phyloP scores from a whole-genome alignment of 495 filamentous ascomycete genomes.

The Penicillium bovifimosum region DNA sequence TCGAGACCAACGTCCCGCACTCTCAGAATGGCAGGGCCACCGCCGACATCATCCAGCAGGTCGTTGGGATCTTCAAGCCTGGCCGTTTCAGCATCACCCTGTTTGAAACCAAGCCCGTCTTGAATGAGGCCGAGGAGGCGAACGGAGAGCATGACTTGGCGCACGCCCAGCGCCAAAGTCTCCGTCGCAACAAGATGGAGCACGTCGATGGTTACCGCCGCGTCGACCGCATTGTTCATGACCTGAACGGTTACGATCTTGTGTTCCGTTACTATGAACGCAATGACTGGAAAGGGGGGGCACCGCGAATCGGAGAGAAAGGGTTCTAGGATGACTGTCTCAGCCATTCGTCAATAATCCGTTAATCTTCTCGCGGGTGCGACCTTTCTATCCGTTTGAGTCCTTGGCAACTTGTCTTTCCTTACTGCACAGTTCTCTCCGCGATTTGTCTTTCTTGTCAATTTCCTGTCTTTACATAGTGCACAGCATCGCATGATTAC shows the following conservation, averaged over 20 bases:
- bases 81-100: constrained; percentile 95
- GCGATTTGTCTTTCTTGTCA: neutral
- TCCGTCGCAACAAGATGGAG: constrained; percentile 66
- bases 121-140: constrained; percentile 37
- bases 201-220: constrained; percentile 80
- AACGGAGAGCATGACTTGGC: constrained; percentile 34
- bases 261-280: constrained; percentile 96
- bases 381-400: constrained; percentile 16
- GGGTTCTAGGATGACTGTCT: constrained; percentile 21
- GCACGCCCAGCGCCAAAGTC: constrained; percentile 42
- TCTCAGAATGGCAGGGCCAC: constrained; percentile 83
- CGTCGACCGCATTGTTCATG: constrained; percentile 93
- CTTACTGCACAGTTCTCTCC: neutral
- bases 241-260: constrained; percentile 94
- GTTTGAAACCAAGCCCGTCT: constrained; percentile 76
- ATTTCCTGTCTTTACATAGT: constrained; percentile 10
- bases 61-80: constrained; percentile 91
- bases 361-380: constrained; percentile 8
- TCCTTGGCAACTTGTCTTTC: neutral
- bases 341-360: neutral
- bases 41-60: constrained; percentile 84
- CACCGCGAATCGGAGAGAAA: constrained; percentile 65
- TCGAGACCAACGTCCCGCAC: constrained; percentile 98
- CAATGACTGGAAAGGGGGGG: constrained; percentile 80
- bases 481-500: constrained; percentile 22